These are phyloP conservation scores for Phycomyces blakesleeanus DNA, from an alignment of 192 early-diverging fungal species.

Conservation along the genomic window DNA sequence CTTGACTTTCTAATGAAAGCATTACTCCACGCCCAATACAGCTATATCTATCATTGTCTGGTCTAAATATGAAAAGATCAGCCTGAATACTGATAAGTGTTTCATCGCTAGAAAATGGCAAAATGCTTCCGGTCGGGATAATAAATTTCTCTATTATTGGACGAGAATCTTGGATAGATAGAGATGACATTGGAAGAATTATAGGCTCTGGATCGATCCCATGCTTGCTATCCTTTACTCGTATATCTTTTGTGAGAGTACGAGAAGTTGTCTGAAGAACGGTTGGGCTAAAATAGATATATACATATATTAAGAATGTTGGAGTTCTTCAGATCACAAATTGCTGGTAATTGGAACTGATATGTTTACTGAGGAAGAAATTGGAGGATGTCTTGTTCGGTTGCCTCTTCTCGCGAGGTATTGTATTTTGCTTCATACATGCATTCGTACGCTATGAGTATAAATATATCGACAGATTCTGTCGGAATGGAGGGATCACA, in stretches of 20 bases:
- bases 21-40: not conserved
- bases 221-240: not conserved
- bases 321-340: no score
- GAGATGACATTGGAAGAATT: not conserved
- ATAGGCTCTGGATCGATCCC: not conserved
- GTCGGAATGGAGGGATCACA: conserved; percentile 39
- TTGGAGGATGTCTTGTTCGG: conserved; percentile 48
- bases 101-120: not conserved
- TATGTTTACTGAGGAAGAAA: conserved; percentile 40
- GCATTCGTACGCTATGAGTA: conserved; percentile 57
- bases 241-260: not conserved
- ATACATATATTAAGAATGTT: not conserved
- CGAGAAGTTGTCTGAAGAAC: not conserved
- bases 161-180: no score
- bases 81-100: not conserved
- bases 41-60: not conserved
- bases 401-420: conserved; percentile 43
- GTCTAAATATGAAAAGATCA: not conserved
- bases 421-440: conserved; percentile 58
- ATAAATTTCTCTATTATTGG: not conserved
- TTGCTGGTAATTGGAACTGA: no score
- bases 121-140: not conserved
- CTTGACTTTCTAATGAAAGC: not conserved
- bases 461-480: conserved; percentile 47
- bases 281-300: not conserved